phyloP scores from a whole-genome alignment of 2,329 filamentous ascomycete species.

The Fusarium tjaetaba region DNA sequence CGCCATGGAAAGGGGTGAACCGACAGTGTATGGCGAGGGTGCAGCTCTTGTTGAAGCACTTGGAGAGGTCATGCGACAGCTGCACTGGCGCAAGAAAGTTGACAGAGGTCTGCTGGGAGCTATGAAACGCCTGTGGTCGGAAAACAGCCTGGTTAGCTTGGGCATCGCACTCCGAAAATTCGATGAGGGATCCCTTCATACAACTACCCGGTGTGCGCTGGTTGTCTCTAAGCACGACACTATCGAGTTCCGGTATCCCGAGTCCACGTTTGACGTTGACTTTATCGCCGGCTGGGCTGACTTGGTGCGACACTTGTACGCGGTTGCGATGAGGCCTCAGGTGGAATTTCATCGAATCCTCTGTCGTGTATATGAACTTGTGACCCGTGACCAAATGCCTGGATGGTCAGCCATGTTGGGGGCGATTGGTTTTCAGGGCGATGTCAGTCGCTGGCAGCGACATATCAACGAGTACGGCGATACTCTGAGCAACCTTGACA shows the following conservation, averaged over 20 bases:
- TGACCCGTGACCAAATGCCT: slow-evolving; percentile 27
- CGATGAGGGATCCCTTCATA: slow-evolving; percentile 35
- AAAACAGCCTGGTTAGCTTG: slow-evolving; percentile 11
- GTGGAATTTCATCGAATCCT: slow-evolving; percentile 30
- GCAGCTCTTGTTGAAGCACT: slow-evolving; percentile 5
- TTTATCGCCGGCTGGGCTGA: slow-evolving; percentile 42
- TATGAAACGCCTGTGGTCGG: slow-evolving; percentile 35
- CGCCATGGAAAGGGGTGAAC: slow-evolving; percentile 8
- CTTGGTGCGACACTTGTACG: slow-evolving; percentile 39
- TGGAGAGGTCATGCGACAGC: background rate
- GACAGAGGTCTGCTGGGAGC: slow-evolving; percentile 6
- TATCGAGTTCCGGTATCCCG: slow-evolving; percentile 45
- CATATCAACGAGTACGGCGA: slow-evolving; percentile 25
- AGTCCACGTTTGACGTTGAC: slow-evolving; percentile 39
- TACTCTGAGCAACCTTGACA: slow-evolving; percentile 34
- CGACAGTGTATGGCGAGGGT: slow-evolving; percentile 16
- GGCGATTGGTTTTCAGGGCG: slow-evolving; percentile 26
- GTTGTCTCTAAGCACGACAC: slow-evolving; percentile 41
- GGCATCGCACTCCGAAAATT: slow-evolving; percentile 34
- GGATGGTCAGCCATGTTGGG: slow-evolving; percentile 35
- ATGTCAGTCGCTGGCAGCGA: slow-evolving; percentile 19
- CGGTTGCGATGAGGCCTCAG: slow-evolving; percentile 27
- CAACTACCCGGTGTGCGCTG: slow-evolving; percentile 38
- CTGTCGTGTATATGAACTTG: slow-evolving; percentile 37
- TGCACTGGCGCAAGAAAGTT: slow-evolving; percentile 18